Conservation (phyloP, 2,329 filamentous ascomycete species). For the Aureobasidium leucospermi region DNA sequence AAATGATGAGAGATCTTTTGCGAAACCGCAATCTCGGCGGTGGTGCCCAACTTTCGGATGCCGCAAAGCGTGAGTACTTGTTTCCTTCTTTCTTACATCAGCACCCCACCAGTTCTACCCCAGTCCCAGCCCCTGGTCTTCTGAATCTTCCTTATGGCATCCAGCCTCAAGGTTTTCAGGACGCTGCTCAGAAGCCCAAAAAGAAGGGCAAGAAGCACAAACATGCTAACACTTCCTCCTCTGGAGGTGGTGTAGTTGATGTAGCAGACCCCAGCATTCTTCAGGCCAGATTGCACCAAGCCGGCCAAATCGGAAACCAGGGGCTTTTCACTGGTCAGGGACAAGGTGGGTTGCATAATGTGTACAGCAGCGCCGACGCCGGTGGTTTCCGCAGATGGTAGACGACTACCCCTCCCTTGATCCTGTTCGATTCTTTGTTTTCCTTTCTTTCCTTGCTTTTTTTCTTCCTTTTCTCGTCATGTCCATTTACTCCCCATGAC, state of each 20-base stretch:
- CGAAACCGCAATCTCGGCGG: slow-evolving; percentile 51
- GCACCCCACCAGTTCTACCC: slow-evolving; percentile 75
- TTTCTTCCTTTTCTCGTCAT: neutral
- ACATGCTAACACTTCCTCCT: slow-evolving; percentile 99
- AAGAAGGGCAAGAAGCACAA: slow-evolving; percentile 99
- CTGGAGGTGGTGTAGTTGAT: slow-evolving; percentile 99
- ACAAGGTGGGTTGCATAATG: slow-evolving; percentile 86
- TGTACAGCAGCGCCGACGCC: slow-evolving; percentile 57
- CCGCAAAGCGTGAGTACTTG: slow-evolving; percentile 97
- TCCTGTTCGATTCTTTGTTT: neutral
- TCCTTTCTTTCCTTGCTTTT: neutral
- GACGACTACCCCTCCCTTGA: slow-evolving; percentile 20
- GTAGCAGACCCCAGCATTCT: slow-evolving; percentile 99
- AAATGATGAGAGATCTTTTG: slow-evolving; percentile 76
- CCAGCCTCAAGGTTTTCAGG: slow-evolving; percentile 12
- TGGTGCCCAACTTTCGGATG: slow-evolving; percentile 62
- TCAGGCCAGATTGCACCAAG: slow-evolving; percentile 93
- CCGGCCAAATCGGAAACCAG: slow-evolving; percentile 67
- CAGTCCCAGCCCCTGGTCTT: slow-evolving; percentile 84
- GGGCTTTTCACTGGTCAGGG: slow-evolving; percentile 78
- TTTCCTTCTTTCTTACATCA: slow-evolving; percentile 87
- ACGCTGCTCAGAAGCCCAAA: slow-evolving; percentile 63
- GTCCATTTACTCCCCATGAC: slow-evolving; percentile 2
- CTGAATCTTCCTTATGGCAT: slow-evolving; percentile 79
- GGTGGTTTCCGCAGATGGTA: slow-evolving; percentile 49